These are phyloP conservation scores for Telopea speciosissima DNA, from an alignment of 177 flowering plant genomes.

Conservation along the genomic window DNA sequence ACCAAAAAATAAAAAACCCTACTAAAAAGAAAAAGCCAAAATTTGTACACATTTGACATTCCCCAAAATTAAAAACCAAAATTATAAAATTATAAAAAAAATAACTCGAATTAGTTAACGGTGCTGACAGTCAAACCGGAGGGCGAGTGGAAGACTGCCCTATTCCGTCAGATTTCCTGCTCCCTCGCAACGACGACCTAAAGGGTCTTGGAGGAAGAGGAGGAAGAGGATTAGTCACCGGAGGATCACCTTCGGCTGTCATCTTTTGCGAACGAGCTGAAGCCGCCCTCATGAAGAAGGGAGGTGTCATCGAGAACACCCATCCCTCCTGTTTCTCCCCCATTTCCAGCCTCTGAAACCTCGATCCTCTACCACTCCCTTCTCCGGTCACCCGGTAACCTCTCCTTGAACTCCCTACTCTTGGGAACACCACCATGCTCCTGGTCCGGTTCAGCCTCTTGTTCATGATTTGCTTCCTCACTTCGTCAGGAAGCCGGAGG, in stretches of 20 bases:
- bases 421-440: constrained; percentile 12
- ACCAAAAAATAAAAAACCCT: too few relatives aligned
- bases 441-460: constrained; percentile 20
- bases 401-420: constrained; percentile 1
- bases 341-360: constrained; percentile 11
- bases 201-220: too few relatives aligned
- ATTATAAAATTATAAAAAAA: too few relatives aligned
- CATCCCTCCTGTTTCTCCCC: constrained; percentile 20
- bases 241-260: constrained; percentile 6
- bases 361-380: constrained; percentile 7
- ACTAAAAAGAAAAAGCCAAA: too few relatives aligned
- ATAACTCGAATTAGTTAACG: too few relatives aligned
- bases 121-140: too few relatives aligned
- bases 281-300: constrained; percentile 13
- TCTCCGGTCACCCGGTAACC: not conserved
- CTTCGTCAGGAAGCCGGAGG: constrained; percentile 44
- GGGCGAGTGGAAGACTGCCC: too few relatives aligned
- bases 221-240: too few relatives aligned
- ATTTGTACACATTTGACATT: too few relatives aligned
- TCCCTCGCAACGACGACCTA: too few relatives aligned
- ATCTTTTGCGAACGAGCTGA: constrained; percentile 9
- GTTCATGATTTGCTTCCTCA: constrained; percentile 26
- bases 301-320: constrained; percentile 19
- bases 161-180: too few relatives aligned
- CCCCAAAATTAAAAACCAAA: too few relatives aligned